Conservation (phyloP, 257 asterid species). For the Solanum sparsipilum region DNA sequence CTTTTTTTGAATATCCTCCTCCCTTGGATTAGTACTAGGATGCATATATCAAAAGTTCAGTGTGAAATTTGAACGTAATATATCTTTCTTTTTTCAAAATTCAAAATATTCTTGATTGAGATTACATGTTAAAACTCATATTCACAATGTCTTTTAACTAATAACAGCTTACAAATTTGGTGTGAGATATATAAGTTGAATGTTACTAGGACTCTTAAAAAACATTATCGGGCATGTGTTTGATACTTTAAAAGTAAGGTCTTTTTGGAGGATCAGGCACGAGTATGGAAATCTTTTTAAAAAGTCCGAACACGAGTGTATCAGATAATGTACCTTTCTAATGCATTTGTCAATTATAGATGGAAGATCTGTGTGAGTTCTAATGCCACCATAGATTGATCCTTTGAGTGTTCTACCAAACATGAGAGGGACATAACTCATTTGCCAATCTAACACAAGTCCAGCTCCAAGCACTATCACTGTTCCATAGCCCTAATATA, state of each 20-base stretch:
- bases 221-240: background rate
- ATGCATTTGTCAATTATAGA: conserved; percentile 37
- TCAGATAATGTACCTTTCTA: conserved; percentile 23
- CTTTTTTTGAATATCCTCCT: background rate
- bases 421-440: conserved; percentile 38
- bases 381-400: conserved; percentile 43
- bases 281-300: background rate
- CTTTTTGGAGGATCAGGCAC: fast-evolving
- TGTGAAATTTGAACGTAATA: too few species aligned
- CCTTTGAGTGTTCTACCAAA: conserved; percentile 47
- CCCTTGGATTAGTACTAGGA: background rate
- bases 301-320: background rate
- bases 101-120: background rate
- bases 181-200: background rate
- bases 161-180: background rate
- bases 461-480: conserved; percentile 16
- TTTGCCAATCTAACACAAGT: conserved; percentile 9
- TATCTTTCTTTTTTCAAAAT: too few species aligned
- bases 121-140: background rate
- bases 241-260: background rate
- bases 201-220: background rate
- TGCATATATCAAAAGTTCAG: too few species aligned
- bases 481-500: conserved; percentile 18
- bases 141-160: background rate
- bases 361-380: conserved; percentile 39